Base-by-base conservation (phyloP, 2,329 filamentous ascomycete species). In the Talaromyces islandicus region DNA sequence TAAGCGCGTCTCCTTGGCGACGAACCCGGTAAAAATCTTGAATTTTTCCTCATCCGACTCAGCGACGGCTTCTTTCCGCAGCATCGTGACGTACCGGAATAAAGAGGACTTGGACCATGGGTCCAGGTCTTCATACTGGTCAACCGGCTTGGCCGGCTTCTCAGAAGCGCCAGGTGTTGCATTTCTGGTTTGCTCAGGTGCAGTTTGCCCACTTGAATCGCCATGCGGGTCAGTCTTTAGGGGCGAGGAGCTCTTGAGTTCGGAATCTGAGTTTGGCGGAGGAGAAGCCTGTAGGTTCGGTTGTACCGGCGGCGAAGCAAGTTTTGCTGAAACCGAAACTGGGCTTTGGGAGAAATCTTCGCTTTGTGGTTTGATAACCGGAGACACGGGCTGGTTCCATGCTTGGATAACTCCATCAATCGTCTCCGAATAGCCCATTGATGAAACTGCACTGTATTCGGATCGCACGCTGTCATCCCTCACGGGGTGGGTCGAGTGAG, bases 31-130 rank as follows among this genome's bases (percentile, higher is more conserved):
- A 64, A 85, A 85, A 0, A 81, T 75, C 59, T 80, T 80, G 64
- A 80, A 80, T 62, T 83, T 82, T 52, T 82, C 79, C 58, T 80
- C 75, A 51, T 84, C 79, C 2, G 75, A 74, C 43, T 77, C 68
- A 53, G 77, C 72, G 59, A 74, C 71, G 30, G 79, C 76, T 66
- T 85, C 83, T 57, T 78, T 77, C 54, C 78, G 77, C 25, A 85
- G 72, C 81, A 85, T 85, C 4, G 75, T 72, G 30, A 83, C 78
- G 65, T 80, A 85, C 48, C 82, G 75, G 55, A 81, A 78, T 54
- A 85, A 68, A 27, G 83, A 85, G 2, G 81, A 80, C 64, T 78
- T 80, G 64, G 80, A 84, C 80, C 83, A 84, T 2, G 81, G 78
- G 62, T 83, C 80, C n/a, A 85, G 72, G 64, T 83, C 82, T 25